Evolutionary conservation across 371 early-diverging fungal genomes (phyloP), one percentile per base, ranked within the genome.

Genomic region (Catenaria anguillulae): DNA sequence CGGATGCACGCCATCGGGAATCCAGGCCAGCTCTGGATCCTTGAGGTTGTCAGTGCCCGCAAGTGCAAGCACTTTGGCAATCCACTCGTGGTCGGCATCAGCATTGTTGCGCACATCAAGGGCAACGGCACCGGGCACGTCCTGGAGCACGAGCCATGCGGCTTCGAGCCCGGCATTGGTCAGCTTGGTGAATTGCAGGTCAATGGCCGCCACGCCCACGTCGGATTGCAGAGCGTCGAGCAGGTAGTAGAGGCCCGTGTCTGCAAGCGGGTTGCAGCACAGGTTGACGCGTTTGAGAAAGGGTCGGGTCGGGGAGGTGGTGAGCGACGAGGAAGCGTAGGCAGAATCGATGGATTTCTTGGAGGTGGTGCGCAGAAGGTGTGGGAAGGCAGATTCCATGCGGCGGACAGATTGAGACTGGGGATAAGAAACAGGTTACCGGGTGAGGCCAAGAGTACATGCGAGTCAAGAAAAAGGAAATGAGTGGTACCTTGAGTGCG

Each of bases 401-500:
- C 59, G 59, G 24, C 59, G 37, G 24, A 58, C 36, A n/a, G 59
- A 58, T 19, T 58, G 59, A 1, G 59, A 58, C 37, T 56, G 10
- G 4, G 10, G 24, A n/a, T 56, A 10, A 19, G 8, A 6, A 21
- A 35, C 23, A 56, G n/a, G n/a, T n/a, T n/a, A n/a, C 0, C 24
- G 56, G 31, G 21, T 19, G 29, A 8, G 23, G 8, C 10, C 8
- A 1, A 19, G 21, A n/a, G 10, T 23, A 24, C n/a, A 29, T 24
- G 4, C 21, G 37, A 29, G 56, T 21, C 23, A 8, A 19, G 19
- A 31, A 8, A 0, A 35, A 56, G 31, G 33, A 56, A 29, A 56
- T 15, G 37, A n/a, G n/a, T 23, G 33, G 55, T 13, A 31, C 31
- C 24, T 52, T 36, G 12, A 62, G 13, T 12, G 55, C 55, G 8